These are phyloP conservation scores for Russula sp. DNA, from an alignment of 768 basidiomycete species.

Conservation along the genomic window DNA sequence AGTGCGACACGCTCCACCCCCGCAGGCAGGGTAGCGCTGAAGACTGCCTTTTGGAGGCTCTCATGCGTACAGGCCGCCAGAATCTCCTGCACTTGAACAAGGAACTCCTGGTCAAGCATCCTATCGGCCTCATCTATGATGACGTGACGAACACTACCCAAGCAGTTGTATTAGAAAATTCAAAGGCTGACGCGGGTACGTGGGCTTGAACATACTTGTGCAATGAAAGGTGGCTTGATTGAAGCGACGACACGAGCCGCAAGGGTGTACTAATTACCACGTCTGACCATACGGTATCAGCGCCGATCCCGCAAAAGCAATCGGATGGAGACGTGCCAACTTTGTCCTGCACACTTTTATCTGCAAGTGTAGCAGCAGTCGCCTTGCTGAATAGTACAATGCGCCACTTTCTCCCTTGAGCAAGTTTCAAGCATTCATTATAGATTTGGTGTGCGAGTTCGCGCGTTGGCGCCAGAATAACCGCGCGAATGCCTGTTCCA, in stretches of 20 bases:
- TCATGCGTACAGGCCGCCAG: constrained; percentile 67
- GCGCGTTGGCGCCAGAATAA: constrained; percentile 87
- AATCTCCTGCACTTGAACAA: constrained; percentile 84
- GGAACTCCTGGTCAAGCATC: constrained; percentile 84
- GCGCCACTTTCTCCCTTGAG: constrained; percentile 77
- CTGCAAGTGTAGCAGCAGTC: constrained; percentile 74
- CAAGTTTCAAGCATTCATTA: constrained; percentile 82
- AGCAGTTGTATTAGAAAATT: constrained; percentile 13
- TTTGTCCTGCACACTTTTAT: constrained; percentile 67
- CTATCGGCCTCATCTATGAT: constrained; percentile 90
- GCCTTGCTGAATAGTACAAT: constrained; percentile 83
- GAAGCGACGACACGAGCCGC: constrained; percentile 75
- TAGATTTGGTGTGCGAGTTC: constrained; percentile 96
- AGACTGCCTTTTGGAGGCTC: constrained; percentile 76
- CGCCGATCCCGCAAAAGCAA: background rate
- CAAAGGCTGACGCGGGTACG: background rate
- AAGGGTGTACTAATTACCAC: constrained; percentile 91
- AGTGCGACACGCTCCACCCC: constrained; percentile 83
- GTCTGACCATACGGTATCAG: constrained; percentile 44
- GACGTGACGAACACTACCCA: constrained; percentile 70
- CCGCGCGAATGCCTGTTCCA: constrained; percentile 61
- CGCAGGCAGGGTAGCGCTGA: constrained; percentile 92
- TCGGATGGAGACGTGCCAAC: constrained; percentile 48
- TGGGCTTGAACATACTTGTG: constrained; percentile 51
- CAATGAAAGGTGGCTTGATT: constrained; percentile 57